These are phyloP conservation scores for Cytospora piceicola DNA, from an alignment of 2,329 filamentous ascomycete genomes.

Conservation along the genomic window DNA sequence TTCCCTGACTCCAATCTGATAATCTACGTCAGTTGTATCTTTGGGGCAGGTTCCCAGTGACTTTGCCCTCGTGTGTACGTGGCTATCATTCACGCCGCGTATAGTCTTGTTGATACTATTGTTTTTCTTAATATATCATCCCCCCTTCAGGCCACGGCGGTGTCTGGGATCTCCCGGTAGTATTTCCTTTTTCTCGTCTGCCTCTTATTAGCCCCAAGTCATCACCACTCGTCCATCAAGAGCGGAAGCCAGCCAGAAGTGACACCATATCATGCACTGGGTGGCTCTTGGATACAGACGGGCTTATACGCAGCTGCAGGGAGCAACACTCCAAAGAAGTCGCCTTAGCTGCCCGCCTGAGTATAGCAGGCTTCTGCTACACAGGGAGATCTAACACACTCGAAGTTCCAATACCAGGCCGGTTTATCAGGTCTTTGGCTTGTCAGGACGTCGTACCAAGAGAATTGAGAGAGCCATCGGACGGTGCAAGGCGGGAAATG, in stretches of 20 bases:
- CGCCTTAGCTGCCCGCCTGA: not conserved
- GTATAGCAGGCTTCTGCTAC: not conserved
- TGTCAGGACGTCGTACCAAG: not conserved
- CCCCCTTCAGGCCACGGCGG: no score
- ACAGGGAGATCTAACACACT: not conserved
- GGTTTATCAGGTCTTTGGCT: not conserved
- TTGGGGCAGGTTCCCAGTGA: not conserved
- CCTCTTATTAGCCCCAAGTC: not conserved
- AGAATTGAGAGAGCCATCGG: not conserved
- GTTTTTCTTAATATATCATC: not conserved
- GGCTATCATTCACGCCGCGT: not conserved
- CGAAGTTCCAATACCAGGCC: not conserved
- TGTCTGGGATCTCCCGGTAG: not conserved
- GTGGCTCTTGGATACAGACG: not conserved
- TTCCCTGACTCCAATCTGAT: not conserved
- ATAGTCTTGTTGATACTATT: not conserved
- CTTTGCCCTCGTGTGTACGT: not conserved
- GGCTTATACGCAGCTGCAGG: not conserved
- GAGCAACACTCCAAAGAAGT: not conserved
- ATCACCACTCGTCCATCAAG: not conserved
- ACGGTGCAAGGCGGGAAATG: not conserved
- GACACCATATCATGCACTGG: not conserved
- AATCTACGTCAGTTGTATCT: not conserved
- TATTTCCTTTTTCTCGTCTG: not conserved
- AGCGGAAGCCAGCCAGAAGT: not conserved